Evolutionary conservation across 495 filamentous ascomycete genomes (phyloP).

Genomic region (Trichoderma reesei): DNA sequence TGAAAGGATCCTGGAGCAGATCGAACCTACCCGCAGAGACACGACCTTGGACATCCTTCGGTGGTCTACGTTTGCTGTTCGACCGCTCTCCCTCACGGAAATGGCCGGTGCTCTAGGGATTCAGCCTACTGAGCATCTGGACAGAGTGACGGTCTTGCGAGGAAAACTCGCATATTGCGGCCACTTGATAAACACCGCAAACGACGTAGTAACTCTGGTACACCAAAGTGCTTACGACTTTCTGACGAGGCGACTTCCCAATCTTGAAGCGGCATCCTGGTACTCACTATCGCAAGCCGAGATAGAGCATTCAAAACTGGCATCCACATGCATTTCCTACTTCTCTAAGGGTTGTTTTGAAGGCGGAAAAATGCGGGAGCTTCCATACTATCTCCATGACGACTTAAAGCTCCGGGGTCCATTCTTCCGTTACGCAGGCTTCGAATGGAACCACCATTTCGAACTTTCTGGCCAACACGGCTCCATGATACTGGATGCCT

Average conservation of each 20-base stretch:
- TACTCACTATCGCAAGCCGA: not conserved
- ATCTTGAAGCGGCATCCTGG: not conserved
- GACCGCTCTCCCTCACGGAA: not conserved
- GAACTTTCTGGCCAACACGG: not conserved
- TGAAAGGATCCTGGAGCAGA: not conserved
- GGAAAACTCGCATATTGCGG: not conserved
- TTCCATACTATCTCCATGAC: too few species aligned
- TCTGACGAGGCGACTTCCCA: not conserved
- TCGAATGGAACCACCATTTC: not conserved
- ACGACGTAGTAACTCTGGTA: not conserved
- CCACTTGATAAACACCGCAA: not conserved
- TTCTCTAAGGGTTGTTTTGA: not conserved
- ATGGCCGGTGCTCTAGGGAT: not conserved
- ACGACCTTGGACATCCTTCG: not conserved
- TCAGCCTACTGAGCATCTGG: not conserved
- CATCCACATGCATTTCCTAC: not conserved
- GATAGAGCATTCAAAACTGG: not conserved
- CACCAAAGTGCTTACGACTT: slow-evolving; percentile 2
- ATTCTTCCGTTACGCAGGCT: not conserved
- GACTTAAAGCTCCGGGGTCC: not conserved
- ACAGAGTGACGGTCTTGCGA: not conserved
- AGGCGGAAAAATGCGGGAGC: too few species aligned
- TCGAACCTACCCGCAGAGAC: not conserved
- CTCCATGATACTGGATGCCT: not conserved
- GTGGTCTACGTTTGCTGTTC: not conserved